A percentile compares a stretch with the other conserved stretches of the same genome.
Evolutionary conservation across 1,284 basidiomycete species (phyloP).

Genomic region (Ceratobasidium sp.): DNA sequence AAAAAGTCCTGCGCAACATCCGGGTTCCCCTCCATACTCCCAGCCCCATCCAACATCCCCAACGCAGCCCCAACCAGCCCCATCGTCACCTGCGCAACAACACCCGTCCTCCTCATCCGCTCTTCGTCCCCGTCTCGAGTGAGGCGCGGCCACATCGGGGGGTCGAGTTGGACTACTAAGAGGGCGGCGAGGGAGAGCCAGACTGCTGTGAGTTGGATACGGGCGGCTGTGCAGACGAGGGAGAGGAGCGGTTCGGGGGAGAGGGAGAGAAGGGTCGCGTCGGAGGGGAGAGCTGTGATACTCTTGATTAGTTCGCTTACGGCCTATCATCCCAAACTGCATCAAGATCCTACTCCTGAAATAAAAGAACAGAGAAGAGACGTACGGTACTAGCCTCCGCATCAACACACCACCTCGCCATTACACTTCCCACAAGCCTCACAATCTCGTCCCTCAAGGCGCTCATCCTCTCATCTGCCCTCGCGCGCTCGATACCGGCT

Average conservation of each 20-base stretch:
- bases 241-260: slow-evolving; percentile 80
- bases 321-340: slow-evolving; percentile 59
- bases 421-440: slow-evolving; percentile 64
- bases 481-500: slow-evolving; percentile 64
- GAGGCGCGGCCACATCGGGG: slow-evolving; percentile 66
- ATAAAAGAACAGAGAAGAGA: slow-evolving; percentile 44
- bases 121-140: slow-evolving; percentile 58
- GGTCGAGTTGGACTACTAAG: slow-evolving; percentile 80
- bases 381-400: slow-evolving; percentile 78
- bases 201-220: slow-evolving; percentile 77
- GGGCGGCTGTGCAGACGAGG: slow-evolving; percentile 78
- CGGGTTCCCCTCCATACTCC: slow-evolving; percentile 76
- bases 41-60: slow-evolving; percentile 62
- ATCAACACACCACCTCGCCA: slow-evolving; percentile 82
- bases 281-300: slow-evolving; percentile 76
- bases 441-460: slow-evolving; percentile 73
- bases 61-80: slow-evolving; percentile 72
- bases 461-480: slow-evolving; percentile 72
- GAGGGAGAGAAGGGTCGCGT: slow-evolving; percentile 80
- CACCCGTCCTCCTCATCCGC: slow-evolving; percentile 51
- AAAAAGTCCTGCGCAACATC: slow-evolving; percentile 91
- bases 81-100: slow-evolving; percentile 67
- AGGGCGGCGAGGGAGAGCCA: slow-evolving; percentile 86
- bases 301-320: slow-evolving; percentile 83
- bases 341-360: slow-evolving; percentile 26